Conservation (phyloP, 2,329 filamentous ascomycete genomes). For the Xylariaceae sp. region DNA sequence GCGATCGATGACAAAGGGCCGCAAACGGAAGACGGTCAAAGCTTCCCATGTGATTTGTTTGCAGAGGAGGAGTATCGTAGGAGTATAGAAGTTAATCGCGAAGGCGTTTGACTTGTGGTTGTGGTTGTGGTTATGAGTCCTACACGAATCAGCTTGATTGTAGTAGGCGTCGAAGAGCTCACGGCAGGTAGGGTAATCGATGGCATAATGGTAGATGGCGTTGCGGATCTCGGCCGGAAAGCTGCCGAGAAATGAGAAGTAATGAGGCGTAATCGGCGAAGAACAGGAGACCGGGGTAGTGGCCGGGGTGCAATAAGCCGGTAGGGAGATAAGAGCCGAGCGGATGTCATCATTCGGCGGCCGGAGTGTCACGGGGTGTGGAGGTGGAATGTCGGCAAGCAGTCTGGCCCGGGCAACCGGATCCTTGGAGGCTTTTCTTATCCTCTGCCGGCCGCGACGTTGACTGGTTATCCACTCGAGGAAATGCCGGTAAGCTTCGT, state of each 20-base stretch:
- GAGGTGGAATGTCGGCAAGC: slow-evolving; percentile 29
- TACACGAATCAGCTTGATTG: slow-evolving; percentile 28
- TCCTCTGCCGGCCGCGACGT: slow-evolving; percentile 22
- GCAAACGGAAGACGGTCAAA: slow-evolving; percentile 36
- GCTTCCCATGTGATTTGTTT: slow-evolving; percentile 43
- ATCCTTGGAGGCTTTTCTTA: slow-evolving; percentile 31
- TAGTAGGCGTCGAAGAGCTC: slow-evolving; percentile 43
- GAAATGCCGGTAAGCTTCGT: neutral
- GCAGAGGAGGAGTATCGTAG: slow-evolving; percentile 45
- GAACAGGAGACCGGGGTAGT: neutral
- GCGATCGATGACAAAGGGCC: slow-evolving; percentile 43
- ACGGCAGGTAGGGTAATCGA: slow-evolving; percentile 39
- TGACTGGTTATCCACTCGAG: slow-evolving; percentile 28
- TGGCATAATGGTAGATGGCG: slow-evolving; percentile 40
- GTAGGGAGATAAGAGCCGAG: slow-evolving; percentile 26
- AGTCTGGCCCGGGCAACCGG: slow-evolving; percentile 26
- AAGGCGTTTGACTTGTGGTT: slow-evolving; percentile 7
- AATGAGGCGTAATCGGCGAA: neutral
- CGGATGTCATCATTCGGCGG: slow-evolving; percentile 28
- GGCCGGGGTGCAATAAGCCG: slow-evolving; percentile 26
- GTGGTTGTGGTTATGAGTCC: slow-evolving; percentile 16
- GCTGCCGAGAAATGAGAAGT: slow-evolving; percentile 37
- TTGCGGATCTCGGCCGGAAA: slow-evolving; percentile 45
- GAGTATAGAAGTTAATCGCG: slow-evolving; percentile 33
- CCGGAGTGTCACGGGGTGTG: slow-evolving; percentile 21